Evolutionary conservation across 116 monocot genomes (phyloP), one percentile per base, ranked within the genome.

Genomic region (Papilionanthe hybrid): DNA sequence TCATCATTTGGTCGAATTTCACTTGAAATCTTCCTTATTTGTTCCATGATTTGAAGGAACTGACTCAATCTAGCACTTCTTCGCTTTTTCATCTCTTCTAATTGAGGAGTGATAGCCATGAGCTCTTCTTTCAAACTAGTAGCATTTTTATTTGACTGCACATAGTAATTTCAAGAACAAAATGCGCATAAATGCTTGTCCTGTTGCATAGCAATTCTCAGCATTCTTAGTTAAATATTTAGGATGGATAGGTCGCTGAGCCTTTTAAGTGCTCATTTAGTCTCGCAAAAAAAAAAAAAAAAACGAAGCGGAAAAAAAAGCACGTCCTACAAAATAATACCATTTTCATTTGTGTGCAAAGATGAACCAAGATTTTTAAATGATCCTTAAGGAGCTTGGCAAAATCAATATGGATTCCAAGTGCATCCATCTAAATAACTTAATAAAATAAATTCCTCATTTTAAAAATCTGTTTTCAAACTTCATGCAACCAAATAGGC

Each of bases 41-140:
- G 89, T 19, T 93, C 87, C 10, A 85, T 85, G 68, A 98, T 85
- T 57, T 87, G 85, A 19, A 86, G 50, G 85, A 98, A 98, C 48
- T 93, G 89, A 29, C 83, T 89, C 74, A 80, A 50, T 81, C 98
- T 86, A 4, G 90, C 93, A 50, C 44, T 85, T 80, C 89, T 94
- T 78, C 75, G 91, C 75, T 89, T 93, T 47, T 83, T 78, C 94
- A 93, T 94, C 63, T 94, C 94, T 72, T 94, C 94, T 27, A 98
- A 63, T 58, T 91, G 87, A 23, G 93, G 93, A 18, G 85, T 56
- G 41, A 93, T 89, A 20, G 75, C 76, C 42, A 87, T 89, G 13
- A 93, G 80, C 79, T 98, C 91, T 53, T 90, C 88, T 72, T 91
- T 94, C 65, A 94, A 83, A 58, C 87, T 87, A 25, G 75, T 81